Conservation (phyloP, 2,329 filamentous ascomycete genomes). For the Penicillium sp. region DNA sequence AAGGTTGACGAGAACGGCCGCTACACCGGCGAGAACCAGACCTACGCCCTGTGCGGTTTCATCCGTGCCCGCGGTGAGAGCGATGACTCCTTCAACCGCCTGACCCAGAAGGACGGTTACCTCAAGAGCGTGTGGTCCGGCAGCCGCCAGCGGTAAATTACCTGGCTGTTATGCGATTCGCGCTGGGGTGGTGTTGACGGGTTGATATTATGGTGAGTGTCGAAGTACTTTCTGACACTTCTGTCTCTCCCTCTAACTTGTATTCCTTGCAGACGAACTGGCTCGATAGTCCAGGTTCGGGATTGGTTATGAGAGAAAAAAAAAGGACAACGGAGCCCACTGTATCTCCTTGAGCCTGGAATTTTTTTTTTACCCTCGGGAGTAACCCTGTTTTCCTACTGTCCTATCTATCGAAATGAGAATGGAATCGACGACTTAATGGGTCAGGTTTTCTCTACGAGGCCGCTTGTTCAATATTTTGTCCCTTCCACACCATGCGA, state of each 20-base stretch:
- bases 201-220: conserved; percentile 31
- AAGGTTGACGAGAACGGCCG: conserved; percentile 99
- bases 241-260: background rate
- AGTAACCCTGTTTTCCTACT: conserved; percentile 27
- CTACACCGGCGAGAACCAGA: conserved; percentile 94
- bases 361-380: conserved; percentile 20
- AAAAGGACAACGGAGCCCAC: conserved; percentile 20
- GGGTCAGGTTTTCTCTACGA: conserved; percentile 20
- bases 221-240: background rate
- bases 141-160: conserved; percentile 53
- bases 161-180: conserved; percentile 20
- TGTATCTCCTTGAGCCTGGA: conserved; percentile 18
- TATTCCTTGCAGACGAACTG: conserved; percentile 21
- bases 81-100: conserved; percentile 93
- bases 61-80: conserved; percentile 96
- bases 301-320: conserved; percentile 24
- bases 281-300: conserved; percentile 27
- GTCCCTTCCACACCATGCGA: conserved; percentile 10
- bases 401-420: conserved; percentile 29
- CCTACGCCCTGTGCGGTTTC: conserved; percentile 96
- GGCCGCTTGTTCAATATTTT: conserved; percentile 17
- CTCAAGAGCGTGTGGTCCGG: conserved; percentile 96
- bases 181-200: conserved; percentile 32
- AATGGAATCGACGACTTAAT: conserved; percentile 31
- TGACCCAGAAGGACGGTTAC: conserved; percentile 93